These are phyloP conservation scores for Chrysopogon serrulatus DNA, from an alignment of 176 grass and related monocot species.

Conservation along the genomic window DNA sequence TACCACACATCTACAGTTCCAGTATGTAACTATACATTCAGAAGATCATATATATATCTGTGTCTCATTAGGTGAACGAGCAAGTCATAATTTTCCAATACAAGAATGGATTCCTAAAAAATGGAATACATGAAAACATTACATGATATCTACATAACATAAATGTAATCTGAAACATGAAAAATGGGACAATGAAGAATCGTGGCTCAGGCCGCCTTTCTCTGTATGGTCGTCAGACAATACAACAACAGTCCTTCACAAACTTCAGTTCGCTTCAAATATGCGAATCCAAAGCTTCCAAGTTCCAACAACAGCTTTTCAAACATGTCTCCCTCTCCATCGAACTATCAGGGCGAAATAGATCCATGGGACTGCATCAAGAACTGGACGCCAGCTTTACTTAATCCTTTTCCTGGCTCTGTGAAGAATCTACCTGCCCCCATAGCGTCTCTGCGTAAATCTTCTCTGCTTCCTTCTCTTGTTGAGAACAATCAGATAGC, in stretches of 20 bases:
- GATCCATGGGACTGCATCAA: neutral
- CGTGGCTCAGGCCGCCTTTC: neutral
- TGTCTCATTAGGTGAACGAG: neutral
- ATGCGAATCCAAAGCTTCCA: conserved; percentile 4
- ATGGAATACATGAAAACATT: conserved; percentile 11
- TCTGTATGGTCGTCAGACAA: neutral
- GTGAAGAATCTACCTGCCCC: conserved; percentile 63
- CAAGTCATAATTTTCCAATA: neutral
- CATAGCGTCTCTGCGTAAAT: conserved; percentile 76
- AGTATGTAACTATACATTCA: neutral
- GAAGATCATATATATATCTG: neutral
- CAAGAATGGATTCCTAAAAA: neutral
- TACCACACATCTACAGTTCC: neutral
- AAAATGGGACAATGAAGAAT: conserved; percentile 6
- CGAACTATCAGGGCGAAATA: neutral
- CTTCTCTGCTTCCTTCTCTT: conserved; percentile 67
- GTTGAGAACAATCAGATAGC: conserved; percentile 35
- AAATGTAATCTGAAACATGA: neutral
- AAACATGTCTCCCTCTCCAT: neutral
- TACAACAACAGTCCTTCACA: neutral
- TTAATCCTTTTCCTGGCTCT: conserved; percentile 29
- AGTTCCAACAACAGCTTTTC: neutral
- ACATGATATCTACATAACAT: neutral
- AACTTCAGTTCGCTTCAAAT: neutral
- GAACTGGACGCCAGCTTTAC: neutral